Evolutionary conservation across 2,329 filamentous ascomycete genomes (phyloP), one percentile per base, ranked within the genome.

Genomic region (Beauveria sp.): DNA sequence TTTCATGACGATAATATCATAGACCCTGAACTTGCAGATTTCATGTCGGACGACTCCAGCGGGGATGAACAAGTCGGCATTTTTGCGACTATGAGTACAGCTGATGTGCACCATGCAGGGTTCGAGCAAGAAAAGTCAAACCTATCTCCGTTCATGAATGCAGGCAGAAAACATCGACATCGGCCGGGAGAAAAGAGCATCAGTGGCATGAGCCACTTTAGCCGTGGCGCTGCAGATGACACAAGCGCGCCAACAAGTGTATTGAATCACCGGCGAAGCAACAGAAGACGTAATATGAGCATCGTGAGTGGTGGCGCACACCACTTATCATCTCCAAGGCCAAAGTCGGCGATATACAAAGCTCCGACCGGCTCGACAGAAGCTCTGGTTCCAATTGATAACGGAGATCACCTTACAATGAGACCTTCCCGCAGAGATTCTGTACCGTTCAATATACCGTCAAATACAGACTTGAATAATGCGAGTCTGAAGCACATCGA

Each of bases 1-100:
- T 97, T 99, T 67, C 94, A 99, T 71, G 92, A 94, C 70, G 94
- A 99, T 77, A 97, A 94, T 70, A 96, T 99, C 67, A 97, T 99
- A 67, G 94, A 99, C 70, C 94, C 94, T 1, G 94, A 99, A 69
- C 79, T 99, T 59, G 93, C 92, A 5, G 90, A 91, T 40, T 99
- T 96, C 74, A 89, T 99, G 80, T 99, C 94, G 7, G 94, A 99
- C 71, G 92, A 90, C 53, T 96, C 92, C 2, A 97, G 91, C 68
- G 93, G 90, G 43, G 92, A 96, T 67, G 92, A 99, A 66, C 90
- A 96, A 67, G 88, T 92, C 75, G 92, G 88, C 69, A 88, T 97
- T 14, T 90, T 96, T 73, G 87, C 89, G 2, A 86, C 84, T 7
- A 82, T 88, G 76, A 79, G 92, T n/a, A 85, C 82, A 61, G 82